Percentiles rank a stretch among this genome's conserved stretches.
phyloP scores from a whole-genome alignment of 2,329 filamentous ascomycete species.

The Blastomyces parvus region DNA sequence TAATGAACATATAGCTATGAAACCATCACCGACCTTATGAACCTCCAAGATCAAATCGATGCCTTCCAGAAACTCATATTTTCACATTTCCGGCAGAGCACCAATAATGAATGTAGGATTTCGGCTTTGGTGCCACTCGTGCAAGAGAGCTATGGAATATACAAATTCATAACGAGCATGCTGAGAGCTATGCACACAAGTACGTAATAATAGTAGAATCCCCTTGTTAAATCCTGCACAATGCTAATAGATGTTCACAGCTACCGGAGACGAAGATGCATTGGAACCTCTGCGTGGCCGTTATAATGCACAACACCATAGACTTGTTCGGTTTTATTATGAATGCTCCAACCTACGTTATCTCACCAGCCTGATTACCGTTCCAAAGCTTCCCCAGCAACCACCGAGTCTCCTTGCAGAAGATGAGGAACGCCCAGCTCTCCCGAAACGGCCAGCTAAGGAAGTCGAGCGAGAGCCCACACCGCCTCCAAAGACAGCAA shows the following conservation, averaged over 20 bases:
- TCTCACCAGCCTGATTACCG: slow-evolving; percentile 88
- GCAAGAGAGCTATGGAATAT: slow-evolving; percentile 97
- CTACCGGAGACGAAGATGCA: slow-evolving; percentile 87
- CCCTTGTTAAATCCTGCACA: slow-evolving; percentile 16
- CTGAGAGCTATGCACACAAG: slow-evolving; percentile 92
- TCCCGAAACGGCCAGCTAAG: slow-evolving; percentile 64
- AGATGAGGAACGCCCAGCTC: slow-evolving; percentile 70
- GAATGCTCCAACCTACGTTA: slow-evolving; percentile 97
- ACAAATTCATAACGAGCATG: slow-evolving; percentile 99
- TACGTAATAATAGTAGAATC: slow-evolving; percentile 37
- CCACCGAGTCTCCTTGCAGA: slow-evolving; percentile 81
- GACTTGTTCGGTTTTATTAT: slow-evolving; percentile 95
- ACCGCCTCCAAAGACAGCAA: slow-evolving; percentile 51
- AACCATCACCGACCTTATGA: slow-evolving; percentile 94
- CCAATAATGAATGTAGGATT: slow-evolving; percentile 94
- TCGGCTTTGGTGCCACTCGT: slow-evolving; percentile 87
- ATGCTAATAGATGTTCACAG: slow-evolving; percentile 31
- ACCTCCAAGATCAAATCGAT: slow-evolving; percentile 94
- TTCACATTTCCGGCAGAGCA: slow-evolving; percentile 82
- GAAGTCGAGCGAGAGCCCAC: slow-evolving; percentile 62
- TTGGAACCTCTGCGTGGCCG: slow-evolving; percentile 76
- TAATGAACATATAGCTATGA: slow-evolving; percentile 50
- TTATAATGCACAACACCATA: slow-evolving; percentile 94
- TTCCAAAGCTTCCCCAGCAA: slow-evolving; percentile 90
- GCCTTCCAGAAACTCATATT: slow-evolving; percentile 98